These are phyloP conservation scores for Krasilnikovozyma curviuscula DNA, from an alignment of 768 basidiomycete species.

Conservation along the genomic window DNA sequence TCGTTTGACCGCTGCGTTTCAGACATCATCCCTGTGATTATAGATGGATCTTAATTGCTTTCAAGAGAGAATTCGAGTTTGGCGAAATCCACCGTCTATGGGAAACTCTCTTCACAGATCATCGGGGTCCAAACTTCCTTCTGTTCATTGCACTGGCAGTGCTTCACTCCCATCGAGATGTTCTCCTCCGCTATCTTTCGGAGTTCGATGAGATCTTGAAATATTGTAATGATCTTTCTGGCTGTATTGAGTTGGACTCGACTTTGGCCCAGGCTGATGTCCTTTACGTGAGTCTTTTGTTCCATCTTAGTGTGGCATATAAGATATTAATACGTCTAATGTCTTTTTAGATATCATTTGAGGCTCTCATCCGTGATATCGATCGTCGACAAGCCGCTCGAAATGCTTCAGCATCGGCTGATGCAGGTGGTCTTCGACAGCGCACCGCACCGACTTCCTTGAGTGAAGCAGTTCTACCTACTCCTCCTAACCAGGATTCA, in stretches of 20 bases:
- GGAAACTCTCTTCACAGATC: constrained; percentile 48
- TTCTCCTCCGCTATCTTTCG: constrained; percentile 73
- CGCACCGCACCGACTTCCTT: not conserved
- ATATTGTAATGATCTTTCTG: constrained; percentile 70
- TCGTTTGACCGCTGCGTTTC: not conserved
- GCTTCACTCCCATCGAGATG: constrained; percentile 83
- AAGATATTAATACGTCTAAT: not conserved
- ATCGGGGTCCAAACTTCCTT: constrained; percentile 71
- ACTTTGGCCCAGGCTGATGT: constrained; percentile 95
- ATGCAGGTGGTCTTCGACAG: not conserved
- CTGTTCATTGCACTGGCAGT: constrained; percentile 87
- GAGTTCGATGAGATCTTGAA: constrained; percentile 69
- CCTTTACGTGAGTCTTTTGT: constrained; percentile 36
- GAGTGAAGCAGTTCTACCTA: not conserved
- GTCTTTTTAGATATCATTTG: constrained; percentile 45
- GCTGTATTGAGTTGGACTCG: constrained; percentile 67
- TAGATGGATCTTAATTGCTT: constrained; percentile 77
- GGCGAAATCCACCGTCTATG: constrained; percentile 73
- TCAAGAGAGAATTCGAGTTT: constrained; percentile 93
- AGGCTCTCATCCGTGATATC: constrained; percentile 69
- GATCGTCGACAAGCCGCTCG: constrained; percentile 33
- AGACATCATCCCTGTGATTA: not conserved
- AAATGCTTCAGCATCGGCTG: not conserved
- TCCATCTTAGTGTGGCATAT: not conserved
- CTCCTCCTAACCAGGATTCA: too few relatives aligned